phyloP scores from a whole-genome alignment of 129 eudicot species.

The Scalesia atractyloides region DNA sequence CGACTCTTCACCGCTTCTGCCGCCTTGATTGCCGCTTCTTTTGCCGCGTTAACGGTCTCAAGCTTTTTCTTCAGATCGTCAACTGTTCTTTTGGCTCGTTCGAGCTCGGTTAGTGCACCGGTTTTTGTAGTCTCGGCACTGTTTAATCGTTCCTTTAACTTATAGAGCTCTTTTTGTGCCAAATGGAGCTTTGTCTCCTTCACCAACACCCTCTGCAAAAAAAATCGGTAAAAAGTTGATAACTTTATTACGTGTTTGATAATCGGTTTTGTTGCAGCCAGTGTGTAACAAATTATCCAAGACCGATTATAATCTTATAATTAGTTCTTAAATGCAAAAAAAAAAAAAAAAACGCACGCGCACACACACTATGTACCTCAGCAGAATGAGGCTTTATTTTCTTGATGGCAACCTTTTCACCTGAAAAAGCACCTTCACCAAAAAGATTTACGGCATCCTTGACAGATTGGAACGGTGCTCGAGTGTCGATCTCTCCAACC shows the following conservation, averaged over 20 bases:
- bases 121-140: slow-evolving; percentile 76
- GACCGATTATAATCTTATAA: background rate
- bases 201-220: slow-evolving; percentile 63
- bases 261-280: background rate
- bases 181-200: slow-evolving; percentile 82
- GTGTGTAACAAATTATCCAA: background rate
- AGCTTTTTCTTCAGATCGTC: slow-evolving; percentile 73
- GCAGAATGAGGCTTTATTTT: slow-evolving; percentile 81
- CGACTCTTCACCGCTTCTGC: slow-evolving; percentile 36
- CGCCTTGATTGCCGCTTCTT: slow-evolving; percentile 55
- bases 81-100: slow-evolving; percentile 65
- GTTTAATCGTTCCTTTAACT: slow-evolving; percentile 69
- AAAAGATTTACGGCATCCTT: slow-evolving; percentile 96
- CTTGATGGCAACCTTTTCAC: slow-evolving; percentile 67
- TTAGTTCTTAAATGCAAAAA: background rate
- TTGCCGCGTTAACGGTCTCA: slow-evolving; percentile 58
- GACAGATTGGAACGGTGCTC: slow-evolving; percentile 98
- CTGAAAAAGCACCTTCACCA: slow-evolving; percentile 88
- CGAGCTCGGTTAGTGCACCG: slow-evolving; percentile 86
- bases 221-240: background rate
- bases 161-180: slow-evolving; percentile 79
- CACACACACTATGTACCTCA: slow-evolving; percentile 51
- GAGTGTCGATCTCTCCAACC: slow-evolving; percentile 94
- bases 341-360: background rate
- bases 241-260: background rate